These are phyloP conservation scores for Pyropia yezoensis DNA, from an alignment of 23 red algal genomes.

Conservation along the genomic window DNA sequence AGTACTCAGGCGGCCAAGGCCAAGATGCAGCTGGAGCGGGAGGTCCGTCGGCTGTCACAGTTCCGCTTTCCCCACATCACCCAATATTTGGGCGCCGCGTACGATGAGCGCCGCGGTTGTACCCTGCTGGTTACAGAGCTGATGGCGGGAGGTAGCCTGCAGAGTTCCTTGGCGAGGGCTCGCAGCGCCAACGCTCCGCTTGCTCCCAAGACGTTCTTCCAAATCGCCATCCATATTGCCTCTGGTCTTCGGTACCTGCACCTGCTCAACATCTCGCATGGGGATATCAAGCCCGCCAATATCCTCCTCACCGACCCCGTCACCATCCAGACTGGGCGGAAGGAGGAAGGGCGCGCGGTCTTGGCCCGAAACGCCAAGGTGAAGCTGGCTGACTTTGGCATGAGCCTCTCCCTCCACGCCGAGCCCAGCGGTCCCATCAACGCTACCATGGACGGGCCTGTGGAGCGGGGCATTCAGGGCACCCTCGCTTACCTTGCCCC, in stretches of 20 bases:
- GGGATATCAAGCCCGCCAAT: conserved; percentile 65
- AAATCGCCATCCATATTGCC: conserved; percentile 40
- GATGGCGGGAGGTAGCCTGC: conserved; percentile 43
- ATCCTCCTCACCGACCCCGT: conserved; percentile 38
- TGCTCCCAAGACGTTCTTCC: conserved; percentile 22
- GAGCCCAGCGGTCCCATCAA: conserved; percentile 1
- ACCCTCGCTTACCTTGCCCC: conserved; percentile 88
- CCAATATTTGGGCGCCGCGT: conserved; percentile 37
- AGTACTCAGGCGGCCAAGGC: background rate
- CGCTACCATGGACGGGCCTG: conserved; percentile 20
- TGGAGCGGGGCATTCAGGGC: conserved; percentile 17
- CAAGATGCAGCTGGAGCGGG: conserved; percentile 38
- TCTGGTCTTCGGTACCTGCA: conserved; percentile 42
- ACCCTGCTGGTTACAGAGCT: conserved; percentile 53
- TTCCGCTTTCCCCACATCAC: conserved; percentile 40
- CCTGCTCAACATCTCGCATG: conserved; percentile 24
- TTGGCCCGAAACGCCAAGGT: conserved; percentile 12
- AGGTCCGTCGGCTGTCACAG: conserved; percentile 33
- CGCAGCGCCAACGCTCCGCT: conserved; percentile 16
- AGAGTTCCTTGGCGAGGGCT: conserved; percentile 7
- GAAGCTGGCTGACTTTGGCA: conserved; percentile 64
- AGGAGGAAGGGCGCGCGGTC: conserved; percentile 2
- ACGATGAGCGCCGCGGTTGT: conserved; percentile 17
- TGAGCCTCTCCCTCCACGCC: conserved; percentile 29
- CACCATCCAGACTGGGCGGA: conserved; percentile 1